phyloP scores from a whole-genome alignment of 768 basidiomycete genomes.

The Thelephora ganbajun region DNA sequence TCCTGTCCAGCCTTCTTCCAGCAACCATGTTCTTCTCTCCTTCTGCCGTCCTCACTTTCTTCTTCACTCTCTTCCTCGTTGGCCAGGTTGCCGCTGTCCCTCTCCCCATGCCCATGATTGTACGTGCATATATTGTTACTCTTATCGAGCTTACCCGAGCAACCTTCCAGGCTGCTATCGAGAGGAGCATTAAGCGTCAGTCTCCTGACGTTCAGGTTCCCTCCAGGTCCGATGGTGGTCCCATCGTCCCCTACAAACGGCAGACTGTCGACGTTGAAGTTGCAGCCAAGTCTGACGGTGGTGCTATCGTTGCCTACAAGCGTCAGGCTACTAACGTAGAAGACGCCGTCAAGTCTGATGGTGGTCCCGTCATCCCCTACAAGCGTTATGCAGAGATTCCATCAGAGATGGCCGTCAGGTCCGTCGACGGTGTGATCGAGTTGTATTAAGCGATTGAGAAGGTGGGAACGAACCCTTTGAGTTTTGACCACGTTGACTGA shows the following conservation, averaged over 20 bases:
- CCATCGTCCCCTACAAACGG: slow-evolving; percentile 17
- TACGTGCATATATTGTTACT: slow-evolving; percentile 13
- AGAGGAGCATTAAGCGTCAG: slow-evolving; percentile 10
- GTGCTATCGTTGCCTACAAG: slow-evolving; percentile 19
- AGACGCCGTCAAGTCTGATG: slow-evolving; percentile 15
- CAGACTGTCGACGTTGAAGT: slow-evolving; percentile 19
- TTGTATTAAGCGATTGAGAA: background rate
- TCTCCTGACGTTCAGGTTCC: slow-evolving; percentile 13
- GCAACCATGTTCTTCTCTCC: slow-evolving; percentile 9
- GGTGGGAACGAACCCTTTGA: no score
- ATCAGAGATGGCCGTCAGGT: slow-evolving; percentile 11
- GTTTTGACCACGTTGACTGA: background rate
- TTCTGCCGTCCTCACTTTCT: slow-evolving; percentile 11
- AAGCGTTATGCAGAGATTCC: slow-evolving; percentile 11
- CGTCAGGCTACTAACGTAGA: slow-evolving; percentile 14
- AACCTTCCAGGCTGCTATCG: slow-evolving; percentile 22
- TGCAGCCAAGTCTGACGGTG: slow-evolving; percentile 21
- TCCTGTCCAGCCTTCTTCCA: slow-evolving; percentile 6
- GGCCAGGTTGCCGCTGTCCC: slow-evolving; percentile 28
- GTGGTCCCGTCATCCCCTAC: slow-evolving; percentile 14
- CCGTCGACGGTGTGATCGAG: slow-evolving; percentile 9
- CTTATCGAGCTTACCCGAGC: slow-evolving; percentile 23
- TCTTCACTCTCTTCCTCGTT: slow-evolving; percentile 18
- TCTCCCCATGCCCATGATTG: slow-evolving; percentile 26
- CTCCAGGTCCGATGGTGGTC: slow-evolving; percentile 18